A percentile compares a stretch with the other conserved stretches of the same genome.
Evolutionary conservation across 108 stramenopile species (phyloP).

Genomic region (Cyclotella kingstonii): DNA sequence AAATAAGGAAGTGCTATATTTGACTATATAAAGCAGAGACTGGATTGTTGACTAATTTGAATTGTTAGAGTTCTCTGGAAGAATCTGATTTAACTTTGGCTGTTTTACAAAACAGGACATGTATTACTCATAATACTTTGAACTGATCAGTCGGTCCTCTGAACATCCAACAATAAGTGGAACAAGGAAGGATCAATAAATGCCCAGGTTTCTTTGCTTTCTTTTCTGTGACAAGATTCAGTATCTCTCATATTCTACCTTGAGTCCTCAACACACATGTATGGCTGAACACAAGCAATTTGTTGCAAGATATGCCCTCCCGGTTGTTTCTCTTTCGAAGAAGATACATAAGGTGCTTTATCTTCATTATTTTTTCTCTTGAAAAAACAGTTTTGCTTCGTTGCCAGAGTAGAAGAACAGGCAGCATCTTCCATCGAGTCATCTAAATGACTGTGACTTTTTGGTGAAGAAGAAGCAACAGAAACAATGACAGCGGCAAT

Average conservation of each 20-base stretch:
- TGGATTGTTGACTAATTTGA: too few relatives aligned
- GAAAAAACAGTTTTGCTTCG: too few relatives aligned
- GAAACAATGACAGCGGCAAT: constrained; percentile 3
- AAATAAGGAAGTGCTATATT: too few relatives aligned
- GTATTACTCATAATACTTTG: too few relatives aligned
- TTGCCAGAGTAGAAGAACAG: background rate
- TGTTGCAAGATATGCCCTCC: background rate
- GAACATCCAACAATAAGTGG: too few relatives aligned
- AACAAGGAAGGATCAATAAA: too few relatives aligned
- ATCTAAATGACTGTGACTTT: background rate
- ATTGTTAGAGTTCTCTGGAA: too few relatives aligned
- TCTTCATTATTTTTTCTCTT: background rate
- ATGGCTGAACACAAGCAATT: constrained; percentile 9
- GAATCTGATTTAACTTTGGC: too few relatives aligned
- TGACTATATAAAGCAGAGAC: too few relatives aligned
- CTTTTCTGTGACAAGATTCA: background rate
- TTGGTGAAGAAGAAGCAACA: background rate
- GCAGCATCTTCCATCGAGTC: background rate
- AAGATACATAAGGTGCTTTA: background rate
- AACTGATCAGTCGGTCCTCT: too few relatives aligned
- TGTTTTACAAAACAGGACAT: too few relatives aligned
- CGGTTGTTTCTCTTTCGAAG: background rate
- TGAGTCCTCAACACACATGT: constrained; percentile 2
- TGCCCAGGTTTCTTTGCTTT: background rate
- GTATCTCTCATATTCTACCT: background rate